phyloP scores from a whole-genome alignment of 1,139 yeast species.

The Pichia terricola region DNA sequence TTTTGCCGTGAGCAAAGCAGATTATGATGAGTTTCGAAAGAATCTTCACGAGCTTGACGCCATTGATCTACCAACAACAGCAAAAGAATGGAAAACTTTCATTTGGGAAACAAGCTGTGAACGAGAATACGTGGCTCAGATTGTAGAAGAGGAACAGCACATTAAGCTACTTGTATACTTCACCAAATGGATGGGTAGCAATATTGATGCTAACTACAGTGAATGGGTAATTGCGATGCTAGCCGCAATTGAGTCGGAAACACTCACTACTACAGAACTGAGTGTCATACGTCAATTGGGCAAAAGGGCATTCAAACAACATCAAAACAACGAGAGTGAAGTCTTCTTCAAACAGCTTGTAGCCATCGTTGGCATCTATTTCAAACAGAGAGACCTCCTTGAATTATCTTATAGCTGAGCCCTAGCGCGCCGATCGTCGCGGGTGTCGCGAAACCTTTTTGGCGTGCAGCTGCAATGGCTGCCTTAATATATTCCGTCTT shows the following conservation, averaged over 20 bases:
- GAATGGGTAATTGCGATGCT: slow-evolving; percentile 33
- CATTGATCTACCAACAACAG: slow-evolving; percentile 22
- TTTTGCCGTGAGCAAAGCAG: neutral
- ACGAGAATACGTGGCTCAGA: slow-evolving; percentile 18
- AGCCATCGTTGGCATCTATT: slow-evolving; percentile 5
- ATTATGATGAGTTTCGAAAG: slow-evolving; percentile 14
- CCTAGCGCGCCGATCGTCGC: neutral
- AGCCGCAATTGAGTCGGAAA: slow-evolving; percentile 27
- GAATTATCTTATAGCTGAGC: neutral
- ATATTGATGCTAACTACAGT: slow-evolving; percentile 17
- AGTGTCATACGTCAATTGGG: slow-evolving; percentile 31
- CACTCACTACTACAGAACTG: slow-evolving; percentile 29
- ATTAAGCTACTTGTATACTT: slow-evolving; percentile 23
- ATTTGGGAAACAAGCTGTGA: slow-evolving; percentile 23
- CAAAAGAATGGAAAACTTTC: slow-evolving; percentile 24
- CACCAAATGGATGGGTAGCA: slow-evolving; percentile 24
- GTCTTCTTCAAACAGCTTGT: neutral
- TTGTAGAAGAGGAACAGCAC: slow-evolving; percentile 19
- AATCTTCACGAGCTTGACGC: slow-evolving; percentile 19
- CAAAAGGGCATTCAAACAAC: slow-evolving; percentile 28
- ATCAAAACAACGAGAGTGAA: neutral
- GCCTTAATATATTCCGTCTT: too few relatives aligned
- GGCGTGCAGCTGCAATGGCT: too few relatives aligned
- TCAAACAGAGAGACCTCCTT: slow-evolving; percentile 7
- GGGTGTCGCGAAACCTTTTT: neutral